Base-by-base conservation (phyloP, 805 yeast genomes). In the Spathaspora girioi region DNA sequence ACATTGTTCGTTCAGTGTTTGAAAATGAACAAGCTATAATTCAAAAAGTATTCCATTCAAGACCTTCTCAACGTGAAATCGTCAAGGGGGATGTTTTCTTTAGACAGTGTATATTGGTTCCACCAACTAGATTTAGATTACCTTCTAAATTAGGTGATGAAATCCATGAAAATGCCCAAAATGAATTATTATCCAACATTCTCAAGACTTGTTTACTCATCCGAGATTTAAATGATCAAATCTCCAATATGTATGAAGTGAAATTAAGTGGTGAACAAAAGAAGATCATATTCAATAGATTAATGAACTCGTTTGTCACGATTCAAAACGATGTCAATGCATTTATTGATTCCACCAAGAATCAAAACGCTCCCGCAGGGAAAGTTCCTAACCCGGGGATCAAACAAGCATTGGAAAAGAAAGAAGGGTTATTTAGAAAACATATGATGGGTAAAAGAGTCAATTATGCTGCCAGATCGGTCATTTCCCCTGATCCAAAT, bases 381-480 rank as follows among this genome's bases (percentile, higher is more conserved):
- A 82, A 84, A 56, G 71, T 81, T 47, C 92, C 97, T 23, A 80
- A 82, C 40, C 99, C 99, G 2, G 99, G 99, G 76, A 83, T 94
- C 63, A 94, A 94, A 68, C 99, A 94, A 77, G 96, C 97, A 10
- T 78, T 94, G 64, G 99, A 94, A 71, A 93, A 94, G 84, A 94
- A 94, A 69, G 99, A 94, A 73, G 99, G 99, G 67, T 78, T 93
- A 57, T 94, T 94, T 79, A 84, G 99, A 77, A 94, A 93, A 68
- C 97, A 94, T 66, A 94, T 94, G 99, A 94, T 94, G 99, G 99
- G 99, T 68, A 94, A 94, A 79, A 91, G 99, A 78, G 99, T 94
- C 54, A 96, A 94, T 69, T 93, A 89, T 65, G 97, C 98, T 49
- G 99, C 99, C 48, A 90, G 99, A 74, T 93, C 99, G 9, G 99